phyloP scores from a whole-genome alignment of 139 green algal genomes.

The Chlorella sp. region DNA sequence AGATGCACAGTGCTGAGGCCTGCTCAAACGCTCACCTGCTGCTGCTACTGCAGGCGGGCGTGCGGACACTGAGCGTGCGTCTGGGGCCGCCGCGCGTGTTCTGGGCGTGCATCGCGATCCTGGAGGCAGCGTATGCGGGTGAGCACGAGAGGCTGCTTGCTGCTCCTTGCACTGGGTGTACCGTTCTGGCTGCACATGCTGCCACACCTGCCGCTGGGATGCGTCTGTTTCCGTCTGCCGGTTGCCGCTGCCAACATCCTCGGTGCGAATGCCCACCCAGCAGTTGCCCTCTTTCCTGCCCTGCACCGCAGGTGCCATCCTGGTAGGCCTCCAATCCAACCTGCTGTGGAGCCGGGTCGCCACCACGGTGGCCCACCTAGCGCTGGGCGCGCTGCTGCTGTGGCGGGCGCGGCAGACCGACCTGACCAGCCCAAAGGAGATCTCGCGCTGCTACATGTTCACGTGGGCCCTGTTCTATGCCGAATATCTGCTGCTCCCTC shows the following conservation, averaged over 20 bases:
- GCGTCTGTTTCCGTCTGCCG: too few species aligned
- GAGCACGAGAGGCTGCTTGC: slow-evolving; percentile 29
- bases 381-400: slow-evolving; percentile 58
- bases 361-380: slow-evolving; percentile 54
- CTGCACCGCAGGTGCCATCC: slow-evolving; percentile 5
- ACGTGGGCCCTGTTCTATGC: slow-evolving; percentile 95
- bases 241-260: too few species aligned
- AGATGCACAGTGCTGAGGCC: background rate
- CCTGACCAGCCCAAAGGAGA: slow-evolving; percentile 38
- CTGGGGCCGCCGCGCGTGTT: slow-evolving; percentile 82
- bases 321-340: slow-evolving; percentile 2
- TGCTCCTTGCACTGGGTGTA: too few species aligned
- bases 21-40: background rate
- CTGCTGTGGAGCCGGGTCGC: slow-evolving; percentile 53
- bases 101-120: slow-evolving; percentile 85
- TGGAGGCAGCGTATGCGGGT: slow-evolving; percentile 73
- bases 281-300: too few species aligned
- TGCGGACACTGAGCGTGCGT: slow-evolving; percentile 88
- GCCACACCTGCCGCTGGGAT: too few species aligned
- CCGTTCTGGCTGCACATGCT: too few species aligned
- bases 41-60: slow-evolving; percentile 43
- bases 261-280: background rate
- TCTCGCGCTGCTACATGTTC: slow-evolving; percentile 64
- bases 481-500: slow-evolving; percentile 90
- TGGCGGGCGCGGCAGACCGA: slow-evolving; percentile 60